A percentile compares a stretch with the other conserved stretches of the same genome.
Evolutionary conservation across 352 stramenopile genomes (phyloP).

Genomic region (Thalassiosira exigua): DNA sequence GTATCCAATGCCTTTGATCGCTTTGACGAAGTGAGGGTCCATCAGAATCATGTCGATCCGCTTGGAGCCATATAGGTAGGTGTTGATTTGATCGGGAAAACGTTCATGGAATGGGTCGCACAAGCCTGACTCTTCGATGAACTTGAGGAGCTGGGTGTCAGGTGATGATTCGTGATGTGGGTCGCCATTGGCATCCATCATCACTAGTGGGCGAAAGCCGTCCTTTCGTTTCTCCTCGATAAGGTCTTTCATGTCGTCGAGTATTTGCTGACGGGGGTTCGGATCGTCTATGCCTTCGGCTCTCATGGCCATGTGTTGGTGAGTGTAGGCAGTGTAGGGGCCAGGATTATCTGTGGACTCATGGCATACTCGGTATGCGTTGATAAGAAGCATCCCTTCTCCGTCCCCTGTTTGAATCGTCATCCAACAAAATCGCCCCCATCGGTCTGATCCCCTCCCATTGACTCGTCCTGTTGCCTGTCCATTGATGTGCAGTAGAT

Average conservation of each 20-base stretch:
- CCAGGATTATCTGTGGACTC: background rate
- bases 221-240: background rate
- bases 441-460: background rate
- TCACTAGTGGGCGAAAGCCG: constrained; percentile 3
- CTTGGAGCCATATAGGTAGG: constrained; percentile 5
- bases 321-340: background rate
- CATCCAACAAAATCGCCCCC: constrained; percentile 16
- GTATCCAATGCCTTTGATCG: constrained; percentile 1
- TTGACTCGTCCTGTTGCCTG: background rate
- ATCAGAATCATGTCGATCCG: constrained; percentile 36
- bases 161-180: background rate
- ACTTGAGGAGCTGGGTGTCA: background rate
- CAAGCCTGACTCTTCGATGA: background rate
- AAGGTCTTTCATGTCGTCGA: background rate
- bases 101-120: constrained; percentile 16
- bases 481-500: constrained; percentile 1
- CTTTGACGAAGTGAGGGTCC: background rate
- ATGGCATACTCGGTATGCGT: constrained; percentile 25
- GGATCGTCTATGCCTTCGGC: background rate
- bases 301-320: background rate
- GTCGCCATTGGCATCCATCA: constrained; percentile 17
- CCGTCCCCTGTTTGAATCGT: constrained; percentile 2
- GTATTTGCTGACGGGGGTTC: constrained; percentile 1
- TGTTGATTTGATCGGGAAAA: constrained; percentile 5
- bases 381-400: constrained; percentile 34